Evolutionary conservation across 345 rosid species (phyloP).

Genomic region (Geranium brycei): DNA sequence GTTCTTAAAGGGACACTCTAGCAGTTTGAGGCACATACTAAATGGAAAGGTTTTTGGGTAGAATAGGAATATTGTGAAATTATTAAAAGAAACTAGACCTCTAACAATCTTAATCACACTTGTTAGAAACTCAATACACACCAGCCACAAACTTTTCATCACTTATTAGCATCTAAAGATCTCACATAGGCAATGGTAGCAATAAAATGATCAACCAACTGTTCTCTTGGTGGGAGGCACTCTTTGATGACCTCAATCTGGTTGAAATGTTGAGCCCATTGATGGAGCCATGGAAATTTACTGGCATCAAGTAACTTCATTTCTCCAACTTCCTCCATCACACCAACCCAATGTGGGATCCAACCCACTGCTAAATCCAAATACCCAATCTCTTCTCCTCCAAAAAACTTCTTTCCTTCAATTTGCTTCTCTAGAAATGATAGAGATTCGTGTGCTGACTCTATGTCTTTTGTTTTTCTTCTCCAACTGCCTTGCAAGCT

Average conservation of each 20-base stretch:
- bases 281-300: slow-evolving; percentile 9
- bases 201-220: background rate
- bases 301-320: slow-evolving; percentile 3
- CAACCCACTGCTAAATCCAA: slow-evolving; percentile 10
- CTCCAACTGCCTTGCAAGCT: slow-evolving; percentile 1
- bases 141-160: background rate
- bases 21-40: too few species aligned
- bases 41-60: too few species aligned
- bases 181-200: background rate
- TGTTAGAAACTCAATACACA: too few species aligned
- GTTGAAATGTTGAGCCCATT: slow-evolving; percentile 12
- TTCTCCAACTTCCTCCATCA: slow-evolving; percentile 6
- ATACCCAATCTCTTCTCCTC: slow-evolving; percentile 10
- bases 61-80: too few species aligned
- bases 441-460: slow-evolving; percentile 4
- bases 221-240: slow-evolving; percentile 13
- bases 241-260: slow-evolving; percentile 7
- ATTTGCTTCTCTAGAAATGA: slow-evolving; percentile 8
- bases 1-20: too few species aligned
- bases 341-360: slow-evolving; percentile 4
- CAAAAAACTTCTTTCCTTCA: slow-evolving; percentile 12
- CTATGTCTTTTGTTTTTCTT: slow-evolving; percentile 4
- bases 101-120: too few species aligned
- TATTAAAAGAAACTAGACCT: too few species aligned
- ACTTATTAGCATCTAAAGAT: background rate